phyloP scores from a whole-genome alignment of 2,329 filamentous ascomycete species.

The Epichloe festucae region DNA sequence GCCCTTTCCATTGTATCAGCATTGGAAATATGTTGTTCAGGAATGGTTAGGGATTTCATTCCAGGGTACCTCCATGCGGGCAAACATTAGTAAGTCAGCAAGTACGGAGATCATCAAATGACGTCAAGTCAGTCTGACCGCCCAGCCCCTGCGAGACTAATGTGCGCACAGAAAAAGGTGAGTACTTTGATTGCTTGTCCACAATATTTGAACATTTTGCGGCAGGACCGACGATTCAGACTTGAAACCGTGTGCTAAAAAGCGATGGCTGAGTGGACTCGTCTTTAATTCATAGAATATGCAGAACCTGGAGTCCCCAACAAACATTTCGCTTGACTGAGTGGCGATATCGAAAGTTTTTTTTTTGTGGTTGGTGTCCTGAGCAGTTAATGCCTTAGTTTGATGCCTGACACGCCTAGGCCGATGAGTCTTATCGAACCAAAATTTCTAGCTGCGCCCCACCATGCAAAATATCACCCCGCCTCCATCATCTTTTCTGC shows the following conservation, averaged over 20 bases:
- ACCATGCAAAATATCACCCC: slow-evolving; percentile 28
- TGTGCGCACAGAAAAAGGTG: background rate
- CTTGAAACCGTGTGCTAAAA: background rate
- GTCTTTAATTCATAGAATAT: too few relatives aligned
- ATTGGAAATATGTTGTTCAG: background rate
- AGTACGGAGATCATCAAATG: background rate
- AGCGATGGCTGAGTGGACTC: background rate
- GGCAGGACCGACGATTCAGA: background rate
- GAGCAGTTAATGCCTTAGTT: slow-evolving; percentile 19
- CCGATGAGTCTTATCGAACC: slow-evolving; percentile 12
- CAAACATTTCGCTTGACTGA: too few relatives aligned
- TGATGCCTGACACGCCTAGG: slow-evolving; percentile 20
- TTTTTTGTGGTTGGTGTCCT: background rate
- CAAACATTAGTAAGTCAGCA: background rate
- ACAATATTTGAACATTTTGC: background rate
- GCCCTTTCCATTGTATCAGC: fast-evolving
- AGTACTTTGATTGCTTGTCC: background rate
- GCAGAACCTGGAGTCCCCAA: too few relatives aligned
- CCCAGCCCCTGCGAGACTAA: background rate
- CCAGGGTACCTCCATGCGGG: background rate
- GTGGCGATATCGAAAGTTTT: slow-evolving; percentile 1
- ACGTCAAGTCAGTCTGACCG: background rate
- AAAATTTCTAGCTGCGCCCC: slow-evolving; percentile 25
- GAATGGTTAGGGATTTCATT: background rate
- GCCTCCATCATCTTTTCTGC: slow-evolving; percentile 16